Evolutionary conservation across 768 basidiomycete species (phyloP).

Genomic region (Dioszegia aurantiaca): DNA sequence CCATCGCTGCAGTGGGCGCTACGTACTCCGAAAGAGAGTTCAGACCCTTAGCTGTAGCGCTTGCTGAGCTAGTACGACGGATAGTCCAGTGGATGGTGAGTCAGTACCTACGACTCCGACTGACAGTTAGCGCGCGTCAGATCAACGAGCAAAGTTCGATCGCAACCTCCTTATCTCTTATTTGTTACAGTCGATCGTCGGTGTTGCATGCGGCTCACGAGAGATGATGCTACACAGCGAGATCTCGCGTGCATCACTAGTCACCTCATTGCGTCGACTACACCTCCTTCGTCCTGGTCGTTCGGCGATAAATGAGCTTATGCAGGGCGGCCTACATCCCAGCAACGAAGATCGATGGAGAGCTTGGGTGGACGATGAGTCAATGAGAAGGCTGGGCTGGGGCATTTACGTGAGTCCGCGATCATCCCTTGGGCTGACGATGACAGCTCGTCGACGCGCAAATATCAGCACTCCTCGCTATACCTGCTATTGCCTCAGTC

Average conservation of each 20-base stretch:
- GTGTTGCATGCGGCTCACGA: slow-evolving; percentile 39
- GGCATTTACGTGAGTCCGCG: slow-evolving; percentile 39
- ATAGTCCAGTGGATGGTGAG: slow-evolving; percentile 46
- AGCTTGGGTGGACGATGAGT: slow-evolving; percentile 42
- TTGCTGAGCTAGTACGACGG: slow-evolving; percentile 41
- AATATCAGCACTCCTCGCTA: slow-evolving; percentile 27
- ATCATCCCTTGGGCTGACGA: not conserved
- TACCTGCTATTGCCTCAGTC: slow-evolving; percentile 31
- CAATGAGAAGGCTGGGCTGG: slow-evolving; percentile 38
- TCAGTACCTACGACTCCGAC: not conserved
- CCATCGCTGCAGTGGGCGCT: slow-evolving; percentile 38
- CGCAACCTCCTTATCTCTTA: slow-evolving; percentile 31
- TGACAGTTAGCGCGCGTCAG: slow-evolving; percentile 35
- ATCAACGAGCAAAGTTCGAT: slow-evolving; percentile 44
- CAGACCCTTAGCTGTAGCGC: slow-evolving; percentile 38
- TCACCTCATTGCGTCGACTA: slow-evolving; percentile 34
- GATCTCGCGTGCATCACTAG: slow-evolving; percentile 39
- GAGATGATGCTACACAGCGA: slow-evolving; percentile 45
- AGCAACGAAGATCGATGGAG: slow-evolving; percentile 23
- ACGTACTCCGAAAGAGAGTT: slow-evolving; percentile 42
- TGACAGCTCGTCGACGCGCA: slow-evolving; percentile 37
- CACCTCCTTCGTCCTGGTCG: slow-evolving; percentile 33
- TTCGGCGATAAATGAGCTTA: slow-evolving; percentile 28
- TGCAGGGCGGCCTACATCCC: slow-evolving; percentile 19
- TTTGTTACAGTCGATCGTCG: slow-evolving; percentile 33